Evolutionary conservation across 768 basidiomycete species (phyloP), one percentile per base, ranked within the genome.

Genomic region (Leucocoprinus leucothites): DNA sequence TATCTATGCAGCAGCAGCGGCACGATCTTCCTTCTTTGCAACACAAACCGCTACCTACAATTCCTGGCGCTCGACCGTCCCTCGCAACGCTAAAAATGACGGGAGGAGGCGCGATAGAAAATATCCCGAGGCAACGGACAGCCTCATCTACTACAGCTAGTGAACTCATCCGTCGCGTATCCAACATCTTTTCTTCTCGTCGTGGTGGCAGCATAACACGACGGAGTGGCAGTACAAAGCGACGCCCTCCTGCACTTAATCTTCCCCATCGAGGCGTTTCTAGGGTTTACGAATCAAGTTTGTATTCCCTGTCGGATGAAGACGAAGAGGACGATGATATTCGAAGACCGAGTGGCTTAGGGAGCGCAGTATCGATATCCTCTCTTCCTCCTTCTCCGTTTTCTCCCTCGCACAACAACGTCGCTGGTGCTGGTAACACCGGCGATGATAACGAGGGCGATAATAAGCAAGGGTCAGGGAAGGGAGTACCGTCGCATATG

Each of bases 311-410:
- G 28, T 35, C 52, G 28, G 57, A 61, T 42, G 46, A 58, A 9
- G 64, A 63, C 19, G 66, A 65, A 38, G 38, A 38, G 4, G 65
- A 67, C n/a, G 74, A 75, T 45, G 76, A 79, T 28, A 79, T 79
- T 50, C 74, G 77, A 24, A 60, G 73, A 42, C 77, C 77, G 6
- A 79, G 77, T 60, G 77, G 76, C 4, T 62, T 79, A 11, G 77
- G 77, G 21, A 69, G 73, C 28, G 64, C 73, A 6, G 68, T 65
- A 0, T 73, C 76, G 1, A 60, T 74, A 16, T 64, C 63, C 0
- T 75, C 74, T 8, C 55, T 73, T 22, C 74, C 73, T 2, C 69
- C 69, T 7, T 71, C 74, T 13, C 69, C 74, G 1, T 68, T 68
- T 48, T 61, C 61, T 25, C 59, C 64, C 5, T 48, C 63, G 58